Base-by-base conservation (phyloP, 2,329 filamentous ascomycete species). In the Aspergillus sp. region DNA sequence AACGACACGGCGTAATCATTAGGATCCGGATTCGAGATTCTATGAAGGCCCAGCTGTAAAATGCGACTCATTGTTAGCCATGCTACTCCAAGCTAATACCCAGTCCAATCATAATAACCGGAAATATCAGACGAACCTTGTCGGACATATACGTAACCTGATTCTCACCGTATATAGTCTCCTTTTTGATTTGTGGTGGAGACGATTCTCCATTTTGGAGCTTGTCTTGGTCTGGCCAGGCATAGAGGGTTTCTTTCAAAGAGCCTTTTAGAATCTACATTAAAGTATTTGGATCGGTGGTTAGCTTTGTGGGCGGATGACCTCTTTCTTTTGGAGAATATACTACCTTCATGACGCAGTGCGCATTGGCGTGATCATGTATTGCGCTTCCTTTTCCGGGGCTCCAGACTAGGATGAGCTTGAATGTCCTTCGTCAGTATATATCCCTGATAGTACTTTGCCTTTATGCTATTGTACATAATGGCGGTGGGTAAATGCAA, bases 71-170 rank as follows among this genome's bases (percentile, higher is more conserved):
- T 2, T 21, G 13, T 63, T 44, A 67, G 56, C n/a, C 30, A 49
- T 23, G 5, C 15, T 42, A 30, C 27, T 11, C 27, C 27, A 30
- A 30, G 27, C 1, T 8, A 0, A 25, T 25, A 7, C 6, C 6
- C 23, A 5, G 23, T 25, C 23, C 23, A 25, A 25, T 25, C 6
- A 25, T 25, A 6, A 25, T 6, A 25, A 25, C 23, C 6, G 30
- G 10, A 11, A 13, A 3, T 15, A 39, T 25, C n/a, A 23, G 39
- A 67, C 74, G 59, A 62, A 81, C 79, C 68, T 82, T 86, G 74
- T 96, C 93, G 41, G 91, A 90, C 88, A 97, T 96, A 76, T 96
- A 96, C 8, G 91, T 89, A 41, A 96, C 91, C 63, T 89, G 81
- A 65, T 94, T 89, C 71, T 88, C 82, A 53, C 81, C 78, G 70